A percentile compares a stretch with the other conserved stretches of the same genome.
These are phyloP conservation scores for Metarhizium rileyi DNA, from an alignment of 2,329 filamentous ascomycete species.

Conservation along the genomic window DNA sequence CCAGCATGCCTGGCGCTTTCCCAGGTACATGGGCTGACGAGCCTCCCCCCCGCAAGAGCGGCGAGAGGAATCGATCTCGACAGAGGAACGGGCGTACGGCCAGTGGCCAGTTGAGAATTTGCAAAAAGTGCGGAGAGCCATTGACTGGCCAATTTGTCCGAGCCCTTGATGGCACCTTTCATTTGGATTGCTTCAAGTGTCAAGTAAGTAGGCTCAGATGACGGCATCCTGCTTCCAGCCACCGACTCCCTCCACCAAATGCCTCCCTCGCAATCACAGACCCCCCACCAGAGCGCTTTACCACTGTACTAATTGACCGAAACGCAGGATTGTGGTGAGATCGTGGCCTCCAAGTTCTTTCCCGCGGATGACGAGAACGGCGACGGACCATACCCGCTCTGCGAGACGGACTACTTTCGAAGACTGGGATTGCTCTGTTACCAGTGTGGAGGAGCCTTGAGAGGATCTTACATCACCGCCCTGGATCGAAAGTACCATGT, in stretches of 20 bases:
- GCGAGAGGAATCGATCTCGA: constrained; percentile 48
- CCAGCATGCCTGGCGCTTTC: constrained; percentile 21
- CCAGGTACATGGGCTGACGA: constrained; percentile 30
- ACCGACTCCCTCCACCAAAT: constrained; percentile 5
- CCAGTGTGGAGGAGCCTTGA: constrained; percentile 82
- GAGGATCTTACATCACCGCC: constrained; percentile 96
- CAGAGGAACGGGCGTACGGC: constrained; percentile 42
- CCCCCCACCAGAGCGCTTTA: not conserved
- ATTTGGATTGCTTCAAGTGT: constrained; percentile 97
- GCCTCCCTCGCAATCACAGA: not conserved
- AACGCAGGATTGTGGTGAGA: constrained; percentile 81
- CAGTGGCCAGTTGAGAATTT: constrained; percentile 54
- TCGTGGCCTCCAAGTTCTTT: constrained; percentile 98
- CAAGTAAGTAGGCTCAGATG: constrained; percentile 50
- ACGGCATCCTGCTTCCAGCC: constrained; percentile 1
- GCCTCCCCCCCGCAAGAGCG: constrained; percentile 34
- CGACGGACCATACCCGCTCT: constrained; percentile 81
- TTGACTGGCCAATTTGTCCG: constrained; percentile 94
- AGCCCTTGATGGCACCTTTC: constrained; percentile 86
- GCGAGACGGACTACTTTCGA: constrained; percentile 96
- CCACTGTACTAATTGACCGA: constrained; percentile 7
- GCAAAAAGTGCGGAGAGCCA: constrained; percentile 80
- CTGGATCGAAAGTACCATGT: constrained; percentile 98
- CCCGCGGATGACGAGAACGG: constrained; percentile 87
- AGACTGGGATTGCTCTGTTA: constrained; percentile 84